These are phyloP conservation scores for Truncatella angustata DNA, from an alignment of 2,329 filamentous ascomycete species.

Conservation along the genomic window DNA sequence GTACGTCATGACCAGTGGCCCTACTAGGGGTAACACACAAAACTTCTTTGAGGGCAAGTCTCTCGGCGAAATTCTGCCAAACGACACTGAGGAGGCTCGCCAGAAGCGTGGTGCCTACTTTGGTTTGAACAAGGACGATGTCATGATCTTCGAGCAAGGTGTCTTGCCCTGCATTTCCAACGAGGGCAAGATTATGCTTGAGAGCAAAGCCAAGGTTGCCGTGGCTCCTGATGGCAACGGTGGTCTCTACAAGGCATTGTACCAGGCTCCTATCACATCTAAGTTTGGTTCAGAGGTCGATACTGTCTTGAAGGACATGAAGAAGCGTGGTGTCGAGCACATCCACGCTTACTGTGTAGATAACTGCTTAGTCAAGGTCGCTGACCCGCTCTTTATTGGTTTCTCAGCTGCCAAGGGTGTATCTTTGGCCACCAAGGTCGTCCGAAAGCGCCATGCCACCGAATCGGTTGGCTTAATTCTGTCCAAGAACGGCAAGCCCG, in stretches of 20 bases:
- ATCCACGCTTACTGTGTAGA: conserved; percentile 98
- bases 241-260: conserved; percentile 91
- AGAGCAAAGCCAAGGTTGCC: conserved; percentile 85
- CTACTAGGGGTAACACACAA: conserved; percentile 88
- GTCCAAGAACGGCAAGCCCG: conserved; percentile 91
- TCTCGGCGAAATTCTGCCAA: conserved; percentile 25
- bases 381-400: conserved; percentile 92
- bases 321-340: conserved; percentile 84
- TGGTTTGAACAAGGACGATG: conserved; percentile 79
- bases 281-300: conserved; percentile 52
- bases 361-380: conserved; percentile 99
- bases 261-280: conserved; percentile 22
- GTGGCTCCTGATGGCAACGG: conserved; percentile 97
- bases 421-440: conserved; percentile 98
- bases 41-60: conserved; percentile 66
- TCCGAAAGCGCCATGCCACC: conserved; percentile 93
- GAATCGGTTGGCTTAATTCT: conserved; percentile 95
- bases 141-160: conserved; percentile 94
- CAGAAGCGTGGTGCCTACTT: conserved; percentile 60
- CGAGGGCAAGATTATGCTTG: conserved; percentile 93
- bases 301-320: conserved; percentile 83
- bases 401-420: conserved; percentile 86
- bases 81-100: conserved; percentile 62
- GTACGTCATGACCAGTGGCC: conserved; percentile 99
- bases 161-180: conserved; percentile 96